Evolutionary conservation across 2,329 filamentous ascomycete genomes (phyloP), one percentile per base, ranked within the genome.

Genomic region (Hortaea sp.): DNA sequence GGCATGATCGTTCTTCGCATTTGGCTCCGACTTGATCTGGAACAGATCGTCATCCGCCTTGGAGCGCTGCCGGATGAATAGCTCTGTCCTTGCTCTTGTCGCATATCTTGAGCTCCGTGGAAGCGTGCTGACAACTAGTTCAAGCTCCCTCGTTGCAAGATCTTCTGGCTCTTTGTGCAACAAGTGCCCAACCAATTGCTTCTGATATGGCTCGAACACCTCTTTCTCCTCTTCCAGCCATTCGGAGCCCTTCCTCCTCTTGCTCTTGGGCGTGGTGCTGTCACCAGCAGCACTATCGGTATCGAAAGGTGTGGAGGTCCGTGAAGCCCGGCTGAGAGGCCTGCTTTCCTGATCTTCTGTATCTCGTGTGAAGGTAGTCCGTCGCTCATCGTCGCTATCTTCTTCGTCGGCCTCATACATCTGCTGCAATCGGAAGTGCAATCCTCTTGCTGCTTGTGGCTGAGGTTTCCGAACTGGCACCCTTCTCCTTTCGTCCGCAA

Each of bases 271-370:
- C n/a, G 32, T 35, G 32, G 9, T n/a, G 30, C 66, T 67, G 29
- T 67, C 66, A 40, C 66, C 63, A 7, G 56, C 48, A 12, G 66
- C 63, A 12, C 68, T 70, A 38, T 73, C 71, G 38, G 74, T 68
- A 47, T 75, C 76, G 49, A 74, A 77, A 2, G 72, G 68, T 30
- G 73, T 74, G 11, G 73, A 72, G 34, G 59, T 70, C 49, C 72
- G 70, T 53, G 73, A 78, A 61, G 76, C 73, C 38, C 84, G 86
- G 64, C 86, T 95, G 39, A 82, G 80, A 42, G 84, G 84, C 38
- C 84, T 79, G 52, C 86, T 94, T 49, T 92, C 89, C 31, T 81
- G 81, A 53, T 92, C 89, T 61, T 94, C 89, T 0, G 86, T 94
- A 61, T 89, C 88, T 40, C 82, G 76, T 9, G 77, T 79, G 42